A percentile compares a stretch with the other conserved stretches of the same genome.
phyloP scores from a whole-genome alignment of 257 asterid genomes.

The Solanum virginianum region DNA sequence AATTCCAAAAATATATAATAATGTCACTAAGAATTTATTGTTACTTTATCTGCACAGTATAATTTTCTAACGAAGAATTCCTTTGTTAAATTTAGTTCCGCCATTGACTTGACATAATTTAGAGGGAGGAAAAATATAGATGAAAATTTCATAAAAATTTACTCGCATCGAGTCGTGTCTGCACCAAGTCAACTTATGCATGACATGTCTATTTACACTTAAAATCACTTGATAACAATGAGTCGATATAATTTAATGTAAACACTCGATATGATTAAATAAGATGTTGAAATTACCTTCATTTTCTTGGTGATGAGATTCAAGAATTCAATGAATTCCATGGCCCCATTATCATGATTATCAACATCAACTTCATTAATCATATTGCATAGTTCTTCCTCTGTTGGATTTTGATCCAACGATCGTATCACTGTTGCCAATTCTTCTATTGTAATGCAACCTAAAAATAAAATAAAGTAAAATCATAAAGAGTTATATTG shows the following conservation, averaged over 20 bases:
- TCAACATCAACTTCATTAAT: conserved; percentile 11
- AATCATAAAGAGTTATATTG: background rate
- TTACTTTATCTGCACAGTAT: background rate
- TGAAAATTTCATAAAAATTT: background rate
- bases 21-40: background rate
- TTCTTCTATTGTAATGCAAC: conserved; percentile 41
- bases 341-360: conserved; percentile 9
- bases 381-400: conserved; percentile 31
- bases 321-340: conserved; percentile 36
- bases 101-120: background rate
- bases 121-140: background rate
- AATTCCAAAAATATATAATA: background rate
- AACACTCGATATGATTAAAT: background rate
- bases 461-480: background rate
- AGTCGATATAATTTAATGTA: background rate
- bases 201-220: background rate
- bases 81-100: background rate
- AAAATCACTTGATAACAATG: background rate
- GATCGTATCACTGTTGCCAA: conserved; percentile 33
- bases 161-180: background rate
- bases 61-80: background rate
- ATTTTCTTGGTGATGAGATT: conserved; percentile 29
- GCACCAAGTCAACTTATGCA: background rate
- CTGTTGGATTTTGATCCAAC: conserved; percentile 35
- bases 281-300: conserved; percentile 8